These are phyloP conservation scores for Penicillium janthinellum DNA, from an alignment of 2,329 filamentous ascomycete genomes.

Conservation along the genomic window DNA sequence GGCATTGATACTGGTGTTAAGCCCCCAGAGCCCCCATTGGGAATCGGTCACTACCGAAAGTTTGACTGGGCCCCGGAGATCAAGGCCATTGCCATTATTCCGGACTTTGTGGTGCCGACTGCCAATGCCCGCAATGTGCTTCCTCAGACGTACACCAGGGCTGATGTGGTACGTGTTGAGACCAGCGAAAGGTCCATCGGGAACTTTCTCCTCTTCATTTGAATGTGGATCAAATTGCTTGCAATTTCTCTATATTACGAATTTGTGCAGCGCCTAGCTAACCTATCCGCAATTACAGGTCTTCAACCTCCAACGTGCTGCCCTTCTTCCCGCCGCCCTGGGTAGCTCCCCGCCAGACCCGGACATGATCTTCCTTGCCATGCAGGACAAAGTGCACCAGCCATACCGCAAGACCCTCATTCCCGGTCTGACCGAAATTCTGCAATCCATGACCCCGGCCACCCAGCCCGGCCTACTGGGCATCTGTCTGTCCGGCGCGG, in stretches of 20 bases:
- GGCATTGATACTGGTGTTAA: slow-evolving; percentile 85
- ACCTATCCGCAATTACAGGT: slow-evolving; percentile 34
- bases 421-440: slow-evolving; percentile 85
- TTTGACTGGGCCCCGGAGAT: slow-evolving; percentile 93
- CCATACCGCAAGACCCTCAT: slow-evolving; percentile 91
- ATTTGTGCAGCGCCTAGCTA: neutral
- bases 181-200: neutral
- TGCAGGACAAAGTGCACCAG: slow-evolving; percentile 99
- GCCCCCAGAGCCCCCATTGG: slow-evolving; percentile 84
- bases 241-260: neutral
- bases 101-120: slow-evolving; percentile 93
- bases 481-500: slow-evolving; percentile 92
- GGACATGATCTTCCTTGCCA: slow-evolving; percentile 92
- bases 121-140: slow-evolving; percentile 85
- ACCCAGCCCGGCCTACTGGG: slow-evolving; percentile 86
- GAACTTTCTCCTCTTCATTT: neutral
- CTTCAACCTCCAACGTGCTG: slow-evolving; percentile 94
- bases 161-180: slow-evolving; percentile 70
- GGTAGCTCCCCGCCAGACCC: slow-evolving; percentile 88
- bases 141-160: slow-evolving; percentile 74
- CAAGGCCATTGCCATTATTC: slow-evolving; percentile 95
- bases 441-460: slow-evolving; percentile 85
- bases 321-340: slow-evolving; percentile 84
- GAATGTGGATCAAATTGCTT: neutral
- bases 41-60: slow-evolving; percentile 95